These are phyloP conservation scores for Talaromyces sp. DNA, from an alignment of 2,329 filamentous ascomycete species.

Conservation along the genomic window DNA sequence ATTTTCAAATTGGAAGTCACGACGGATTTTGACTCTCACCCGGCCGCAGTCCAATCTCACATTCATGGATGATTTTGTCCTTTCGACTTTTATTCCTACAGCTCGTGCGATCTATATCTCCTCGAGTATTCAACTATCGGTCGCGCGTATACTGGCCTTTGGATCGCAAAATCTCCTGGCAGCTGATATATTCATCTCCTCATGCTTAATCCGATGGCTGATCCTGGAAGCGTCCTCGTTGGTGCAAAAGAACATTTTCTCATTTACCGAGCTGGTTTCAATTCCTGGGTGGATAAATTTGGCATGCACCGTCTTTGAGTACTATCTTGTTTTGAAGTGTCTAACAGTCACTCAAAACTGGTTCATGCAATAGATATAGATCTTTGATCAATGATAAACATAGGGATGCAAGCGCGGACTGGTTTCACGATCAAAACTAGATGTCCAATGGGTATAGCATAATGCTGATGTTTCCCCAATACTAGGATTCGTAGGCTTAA, in stretches of 20 bases:
- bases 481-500: neutral
- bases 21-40: neutral
- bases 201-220: slow-evolving; percentile 2
- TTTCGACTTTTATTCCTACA: neutral
- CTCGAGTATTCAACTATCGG: neutral
- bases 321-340: neutral
- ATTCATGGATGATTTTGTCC: slow-evolving; percentile 7
- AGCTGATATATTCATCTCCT: neutral
- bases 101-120: neutral
- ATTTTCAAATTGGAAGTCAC: neutral
- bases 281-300: neutral
- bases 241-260: neutral
- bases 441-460: neutral
- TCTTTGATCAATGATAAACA: neutral
- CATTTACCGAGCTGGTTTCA: neutral
- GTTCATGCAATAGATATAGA: neutral
- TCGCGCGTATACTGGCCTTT: neutral
- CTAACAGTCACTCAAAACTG: neutral
- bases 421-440: neutral
- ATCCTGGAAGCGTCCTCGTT: neutral
- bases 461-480: neutral
- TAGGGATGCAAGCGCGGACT: neutral
- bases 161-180: neutral
- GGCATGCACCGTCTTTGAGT: neutral
- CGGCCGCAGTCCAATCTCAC: neutral